Conservation (phyloP, 2,329 filamentous ascomycete genomes). For the Scedosporium aurantiacum region DNA sequence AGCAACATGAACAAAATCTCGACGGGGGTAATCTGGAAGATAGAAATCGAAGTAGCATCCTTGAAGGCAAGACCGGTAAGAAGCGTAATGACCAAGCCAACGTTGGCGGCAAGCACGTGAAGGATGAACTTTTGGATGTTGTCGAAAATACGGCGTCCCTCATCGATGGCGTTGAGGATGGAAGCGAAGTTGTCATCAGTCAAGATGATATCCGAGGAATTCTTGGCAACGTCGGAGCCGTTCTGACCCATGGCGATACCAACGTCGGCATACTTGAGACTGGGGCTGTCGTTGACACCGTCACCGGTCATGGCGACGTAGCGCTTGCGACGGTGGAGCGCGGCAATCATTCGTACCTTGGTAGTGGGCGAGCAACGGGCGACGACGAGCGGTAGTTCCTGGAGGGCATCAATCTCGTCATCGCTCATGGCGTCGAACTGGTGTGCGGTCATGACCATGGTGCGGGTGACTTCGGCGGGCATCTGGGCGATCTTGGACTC, state of each 20-base stretch:
- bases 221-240: conserved; percentile 60
- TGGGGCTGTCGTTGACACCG: conserved; percentile 59
- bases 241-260: conserved; percentile 60
- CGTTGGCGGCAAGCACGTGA: conserved; percentile 54
- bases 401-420: conserved; percentile 49
- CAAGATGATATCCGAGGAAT: conserved; percentile 52
- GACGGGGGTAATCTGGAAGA: conserved; percentile 59
- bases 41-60: conserved; percentile 48
- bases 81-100: conserved; percentile 54
- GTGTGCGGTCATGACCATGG: conserved; percentile 51
- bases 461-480: conserved; percentile 37
- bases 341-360: conserved; percentile 65
- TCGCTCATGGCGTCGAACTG: conserved; percentile 55
- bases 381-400: conserved; percentile 54
- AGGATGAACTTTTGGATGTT: conserved; percentile 64
- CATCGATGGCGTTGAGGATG: conserved; percentile 39
- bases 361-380: conserved; percentile 61
- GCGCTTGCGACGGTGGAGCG: conserved; percentile 50
- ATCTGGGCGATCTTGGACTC: conserved; percentile 25
- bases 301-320: conserved; percentile 63
- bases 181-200: conserved; percentile 56
- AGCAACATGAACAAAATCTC: conserved; percentile 69
- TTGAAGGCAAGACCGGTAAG: conserved; percentile 61
- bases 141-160: conserved; percentile 57
- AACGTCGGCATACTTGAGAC: conserved; percentile 55